Evolutionary conservation across 176 grass and related monocot species (phyloP), one percentile per base, ranked within the genome.

Genomic region (Metroxylon sagu): DNA sequence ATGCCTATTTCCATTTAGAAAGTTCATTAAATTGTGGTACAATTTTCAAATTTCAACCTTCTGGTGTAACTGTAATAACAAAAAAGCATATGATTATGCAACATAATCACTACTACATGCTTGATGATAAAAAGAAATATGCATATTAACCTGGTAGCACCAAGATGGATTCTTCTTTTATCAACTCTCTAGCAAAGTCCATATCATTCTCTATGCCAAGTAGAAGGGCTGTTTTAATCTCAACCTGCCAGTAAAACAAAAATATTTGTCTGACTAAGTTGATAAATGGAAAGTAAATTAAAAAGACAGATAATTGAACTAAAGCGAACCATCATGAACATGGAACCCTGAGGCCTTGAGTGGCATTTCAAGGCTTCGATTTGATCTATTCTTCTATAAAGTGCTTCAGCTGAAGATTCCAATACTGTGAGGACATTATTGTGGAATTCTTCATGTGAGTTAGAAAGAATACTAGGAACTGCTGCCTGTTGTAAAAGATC

Each of bases 101-200:
- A 35, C 3, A 31, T 31, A 6, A 6, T 31, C 1, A 31, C 29
- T 6, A 31, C 29, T 31, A 6, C 5, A 31, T 5, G 29, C 4
- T 31, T 6, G 29, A 31, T 31, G 29, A 31, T 31, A 4, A 6
- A 6, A 5, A 31, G 29, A 31, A 4, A 31, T 6, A 31, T 31
- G 29, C 29, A 31, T 31, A 6, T 6, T 31, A 31, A 97, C 92
- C 84, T 65, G 87, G 87, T 35, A 97, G 52, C 16, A 97, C 52
- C 12, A 97, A 52, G 39, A 91, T 72, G 21, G 84, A 80, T 85
- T 97, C 93, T 91, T 97, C 84, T 83, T 82, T 97, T 16, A 97
- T 97, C 69, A 97, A 61, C 66, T 85, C 81, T 12, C 56, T 52
- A 30, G 84, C 72, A 29, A 97, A 97, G 57, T 88, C 93, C 48